Conservation (phyloP, 139 green algal genomes). For the Chlamydomonas sphaeroides region DNA sequence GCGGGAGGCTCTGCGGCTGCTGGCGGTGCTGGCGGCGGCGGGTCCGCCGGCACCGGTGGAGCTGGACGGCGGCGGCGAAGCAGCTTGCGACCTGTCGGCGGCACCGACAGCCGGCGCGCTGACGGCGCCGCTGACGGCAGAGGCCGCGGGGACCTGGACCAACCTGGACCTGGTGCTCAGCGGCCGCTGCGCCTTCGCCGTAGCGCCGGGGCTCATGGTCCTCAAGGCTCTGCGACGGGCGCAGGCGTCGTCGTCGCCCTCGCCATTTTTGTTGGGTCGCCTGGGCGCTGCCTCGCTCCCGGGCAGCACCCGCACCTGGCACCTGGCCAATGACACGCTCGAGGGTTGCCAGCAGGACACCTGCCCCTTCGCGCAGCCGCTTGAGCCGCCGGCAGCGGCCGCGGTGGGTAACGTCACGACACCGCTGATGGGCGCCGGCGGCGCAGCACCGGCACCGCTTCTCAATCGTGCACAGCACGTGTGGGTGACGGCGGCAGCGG, state of each 20-base stretch:
- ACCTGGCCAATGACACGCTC: not conserved
- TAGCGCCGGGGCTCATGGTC: conserved; percentile 4
- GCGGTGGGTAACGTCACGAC: not conserved
- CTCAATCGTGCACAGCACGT: conserved; percentile 2
- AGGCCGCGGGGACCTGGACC: not conserved
- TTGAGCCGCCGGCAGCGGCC: not conserved
- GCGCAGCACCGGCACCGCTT: not conserved
- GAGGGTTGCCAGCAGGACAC: not conserved
- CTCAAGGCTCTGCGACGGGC: not conserved
- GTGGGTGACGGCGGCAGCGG: not conserved
- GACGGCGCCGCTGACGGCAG: not conserved
- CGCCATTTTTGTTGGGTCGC: not conserved
- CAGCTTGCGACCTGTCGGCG: not conserved
- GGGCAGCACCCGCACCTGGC: conserved; percentile 3
- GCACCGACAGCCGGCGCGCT: not conserved
- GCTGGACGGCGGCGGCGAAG: not conserved
- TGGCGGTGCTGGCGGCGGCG: not conserved
- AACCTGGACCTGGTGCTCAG: not conserved
- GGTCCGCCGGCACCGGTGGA: not conserved
- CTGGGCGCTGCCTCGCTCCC: conserved; percentile 11
- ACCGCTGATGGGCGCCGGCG: not conserved
- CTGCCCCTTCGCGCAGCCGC: conserved; percentile 1
- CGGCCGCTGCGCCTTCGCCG: not conserved
- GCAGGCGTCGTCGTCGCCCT: not conserved
- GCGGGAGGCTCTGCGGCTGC: conserved; percentile 5